Conservation (phyloP, 2,329 filamentous ascomycete species). For the Xylariaceae sp. region DNA sequence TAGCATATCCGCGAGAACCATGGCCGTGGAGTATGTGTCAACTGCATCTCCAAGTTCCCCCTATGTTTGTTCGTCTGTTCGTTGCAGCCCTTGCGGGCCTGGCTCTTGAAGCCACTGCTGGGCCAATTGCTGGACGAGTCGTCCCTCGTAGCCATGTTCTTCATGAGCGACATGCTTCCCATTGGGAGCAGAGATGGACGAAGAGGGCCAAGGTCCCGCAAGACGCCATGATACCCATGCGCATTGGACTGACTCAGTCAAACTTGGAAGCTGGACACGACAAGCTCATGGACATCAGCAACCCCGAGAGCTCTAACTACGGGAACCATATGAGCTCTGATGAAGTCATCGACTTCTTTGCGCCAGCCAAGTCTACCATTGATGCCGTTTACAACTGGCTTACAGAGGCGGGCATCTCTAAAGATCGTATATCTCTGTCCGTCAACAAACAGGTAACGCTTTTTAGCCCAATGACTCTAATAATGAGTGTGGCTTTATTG, state of each 20-base stretch:
- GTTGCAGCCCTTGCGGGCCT: too few species aligned
- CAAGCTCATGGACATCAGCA: conserved; percentile 30
- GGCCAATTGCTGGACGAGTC: conserved; percentile 6
- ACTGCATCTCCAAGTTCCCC: too few species aligned
- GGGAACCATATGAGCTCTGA: conserved; percentile 36
- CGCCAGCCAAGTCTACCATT: conserved; percentile 31
- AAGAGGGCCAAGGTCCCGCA: conserved; percentile 23
- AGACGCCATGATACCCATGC: conserved; percentile 28
- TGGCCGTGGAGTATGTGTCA: too few species aligned
- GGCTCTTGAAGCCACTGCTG: not conserved
- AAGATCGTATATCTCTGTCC: conserved; percentile 19
- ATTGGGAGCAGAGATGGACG: conserved; percentile 25
- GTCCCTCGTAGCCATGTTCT: conserved; percentile 26
- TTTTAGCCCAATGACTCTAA: not conserved
- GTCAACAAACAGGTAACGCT: conserved; percentile 23
- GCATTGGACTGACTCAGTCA: conserved; percentile 30
- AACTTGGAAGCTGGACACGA: conserved; percentile 30
- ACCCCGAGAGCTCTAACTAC: conserved; percentile 29
- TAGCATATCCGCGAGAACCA: too few species aligned
- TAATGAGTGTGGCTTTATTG: not conserved
- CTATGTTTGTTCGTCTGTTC: too few species aligned
- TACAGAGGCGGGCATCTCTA: conserved; percentile 26
- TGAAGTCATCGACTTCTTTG: conserved; percentile 37
- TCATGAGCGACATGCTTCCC: conserved; percentile 30
- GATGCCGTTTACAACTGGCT: conserved; percentile 33